Evolutionary conservation across 1,284 basidiomycete genomes (phyloP), one percentile per base, ranked within the genome.

Genomic region (Marasmius fiardii): DNA sequence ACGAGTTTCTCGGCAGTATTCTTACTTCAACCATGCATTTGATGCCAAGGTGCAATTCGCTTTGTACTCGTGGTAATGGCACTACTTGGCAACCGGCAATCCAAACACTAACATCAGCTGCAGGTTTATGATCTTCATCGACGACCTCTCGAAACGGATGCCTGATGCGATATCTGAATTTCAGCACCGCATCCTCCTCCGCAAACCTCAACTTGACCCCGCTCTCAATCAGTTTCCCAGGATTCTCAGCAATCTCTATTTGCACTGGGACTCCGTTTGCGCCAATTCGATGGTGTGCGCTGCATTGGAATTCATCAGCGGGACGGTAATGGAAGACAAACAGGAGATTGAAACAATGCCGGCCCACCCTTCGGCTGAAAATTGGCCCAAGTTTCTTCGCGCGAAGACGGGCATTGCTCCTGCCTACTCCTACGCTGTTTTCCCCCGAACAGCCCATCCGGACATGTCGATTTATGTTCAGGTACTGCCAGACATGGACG

Each of bases 351-450:
- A 31, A 31, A 31, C 28, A 31, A 45, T 45, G 44, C 21, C 21
- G 14, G 10, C 44, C 12, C 44, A 45, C 20, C 44, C 14, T 12
- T 20, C 7, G 3, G 44, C 44, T 5, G 12, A 23, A 20, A 31
- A 49, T 18, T 52, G 53, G 53, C 53, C 57, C 3, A 47, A 43
- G 31, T 55, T 54, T 24, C 34, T 58, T 21, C 57, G 57, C 16
- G n/a, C 34, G 1, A 55, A 55, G 50, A 55, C 41, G 20, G 57
- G 57, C n/a, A 21, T 58, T 28, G 50, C 43, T 2, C 31, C 48
- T 6, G 49, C 21, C 3, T 47, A 16, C n/a, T 41, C 56, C 2
- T 54, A 39, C 26, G 53, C 56, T 4, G 26, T 28, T 2, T 58
- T 58, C 21, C 53, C 56, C 6, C 35, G 16, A 11, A 6, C 37